Evolutionary conservation across 139 green algal genomes (phyloP), one percentile per base, ranked within the genome.

Genomic region (Tetraselmis chui): DNA sequence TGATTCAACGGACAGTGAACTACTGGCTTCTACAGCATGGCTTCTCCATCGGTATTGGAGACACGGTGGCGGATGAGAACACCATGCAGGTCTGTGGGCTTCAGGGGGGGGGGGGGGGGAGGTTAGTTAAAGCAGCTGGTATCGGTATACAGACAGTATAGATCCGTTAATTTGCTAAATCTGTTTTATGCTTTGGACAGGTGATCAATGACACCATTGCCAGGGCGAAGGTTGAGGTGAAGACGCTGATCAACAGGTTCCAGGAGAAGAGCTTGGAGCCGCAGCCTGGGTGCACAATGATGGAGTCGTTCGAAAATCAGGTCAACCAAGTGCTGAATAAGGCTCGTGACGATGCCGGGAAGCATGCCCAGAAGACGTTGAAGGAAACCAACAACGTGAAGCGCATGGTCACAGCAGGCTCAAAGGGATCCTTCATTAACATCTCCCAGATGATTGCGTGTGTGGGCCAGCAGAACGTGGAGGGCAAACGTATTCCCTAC

Each of bases 391-490:
- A 99, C 93, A 99, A 99, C 87, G 95, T 99, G 28, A 96, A 99
- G 86, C 94, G 94, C 85, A 99, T 99, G 97, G 95, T 98, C 31
- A 96, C 91, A 1, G 94, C 93, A 18, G 96, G 96, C 28, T 94
- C 87, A 86, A 99, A 99, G 92, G 97, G 97, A 31, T 97, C 92
- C 31, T 98, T 98, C 92, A 98, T 99, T 90, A 99, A 99, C 92
- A 99, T 99, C 88, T 98, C 96, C 1, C 92, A 98, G 95, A 99
- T 99, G 96, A 98, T 98, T 90, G 97, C 96, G 0, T 99, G 97
- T 81, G 96, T 99, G 87, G 97, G 96, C 25, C 97, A 99, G 93
- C 97, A 99, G 92, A 99, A 99, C 86, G 97, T 99, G 32, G 97
- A 99, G 89, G 97, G 97, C 83, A 98, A 98, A 88, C 96, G 97